Evolutionary conservation across 2,329 filamentous ascomycete genomes (phyloP), one percentile per base, ranked within the genome.

Genomic region (Diaporthe amygdali): DNA sequence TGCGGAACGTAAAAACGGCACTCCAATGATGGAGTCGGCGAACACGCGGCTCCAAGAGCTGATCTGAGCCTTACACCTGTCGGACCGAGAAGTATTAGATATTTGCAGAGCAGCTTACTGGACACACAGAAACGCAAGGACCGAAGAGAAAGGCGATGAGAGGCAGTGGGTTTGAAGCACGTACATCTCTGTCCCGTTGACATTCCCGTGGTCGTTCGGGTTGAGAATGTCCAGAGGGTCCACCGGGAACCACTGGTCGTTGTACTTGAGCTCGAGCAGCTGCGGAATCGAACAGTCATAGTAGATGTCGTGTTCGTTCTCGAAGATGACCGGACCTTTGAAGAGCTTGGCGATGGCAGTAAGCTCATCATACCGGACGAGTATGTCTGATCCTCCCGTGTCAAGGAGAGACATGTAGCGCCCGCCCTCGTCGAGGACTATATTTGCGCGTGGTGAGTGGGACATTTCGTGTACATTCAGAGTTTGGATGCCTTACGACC

Each of bases 221-320:
- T 63, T 63, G 12, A 63, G 20, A 5, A 63, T 63, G 5, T 63
- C 56, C 41, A 63, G 2, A 10, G 56, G 39, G 6, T 63, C 39
- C 10, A 63, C 27, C 8, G 56, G 56, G 12, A 63, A 63, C 56
- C 56, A 63, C 20, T 63, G 56, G 17, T 46, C 56, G 8, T 63
- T 63, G 27, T 63, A 63, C 3, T 17, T 22, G 12, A 63, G 56
- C 41, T 63, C 56, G 12, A 63, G 56, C 25, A 63, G 39, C 56
- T 63, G 56, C 25, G 56, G 56, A 27, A 63, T 46, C 39, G 56
- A 63, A 39, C 56, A 63, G 56, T 63, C 56, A 3, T 34, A 63
- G 56, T 63, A 63, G 20, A 63, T 27, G 27, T 63, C 56, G 56
- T 63, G 56, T 12, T 46, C 3, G 25, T 63, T 63, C 27, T 63